These are phyloP conservation scores for Peterozyma xylosa DNA, from an alignment of 805 yeast genomes.

Conservation along the genomic window DNA sequence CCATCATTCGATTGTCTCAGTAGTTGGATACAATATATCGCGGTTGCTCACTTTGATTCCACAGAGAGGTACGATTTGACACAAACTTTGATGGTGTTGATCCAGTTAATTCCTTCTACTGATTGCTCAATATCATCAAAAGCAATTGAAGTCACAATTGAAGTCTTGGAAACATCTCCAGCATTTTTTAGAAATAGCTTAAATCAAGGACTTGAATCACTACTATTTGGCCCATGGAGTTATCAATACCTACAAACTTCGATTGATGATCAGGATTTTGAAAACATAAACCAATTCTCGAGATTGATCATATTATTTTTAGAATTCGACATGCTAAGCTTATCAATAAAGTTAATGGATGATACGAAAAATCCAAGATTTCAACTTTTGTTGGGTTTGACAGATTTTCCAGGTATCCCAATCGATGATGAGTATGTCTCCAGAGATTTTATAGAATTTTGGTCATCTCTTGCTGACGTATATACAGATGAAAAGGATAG, in stretches of 20 bases:
- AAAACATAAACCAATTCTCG: constrained; percentile 33
- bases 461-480: constrained; percentile 60
- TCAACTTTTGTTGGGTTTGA: constrained; percentile 40
- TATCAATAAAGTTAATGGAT: constrained; percentile 31
- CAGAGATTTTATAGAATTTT: constrained; percentile 50
- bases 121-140: constrained; percentile 13
- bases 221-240: constrained; percentile 42
- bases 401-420: constrained; percentile 51
- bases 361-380: constrained; percentile 31
- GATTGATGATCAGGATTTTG: constrained; percentile 25
- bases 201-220: constrained; percentile 20
- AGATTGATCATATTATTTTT: constrained; percentile 37
- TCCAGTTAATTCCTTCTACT: constrained; percentile 9
- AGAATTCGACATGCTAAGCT: constrained; percentile 35
- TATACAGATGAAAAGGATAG: constrained; percentile 42
- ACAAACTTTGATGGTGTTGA: constrained; percentile 11
- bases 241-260: constrained; percentile 25
- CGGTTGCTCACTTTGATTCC: constrained; percentile 27
- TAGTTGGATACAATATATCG: constrained; percentile 29
- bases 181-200: constrained; percentile 25
- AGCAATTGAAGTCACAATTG: constrained; percentile 29
- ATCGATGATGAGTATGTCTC: constrained; percentile 53
- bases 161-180: constrained; percentile 38
- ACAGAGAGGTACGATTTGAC: constrained; percentile 19
- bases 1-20: constrained; percentile 19